Evolutionary conservation across 345 rosid genomes (phyloP).

Genomic region (Raphanus sativus): DNA sequence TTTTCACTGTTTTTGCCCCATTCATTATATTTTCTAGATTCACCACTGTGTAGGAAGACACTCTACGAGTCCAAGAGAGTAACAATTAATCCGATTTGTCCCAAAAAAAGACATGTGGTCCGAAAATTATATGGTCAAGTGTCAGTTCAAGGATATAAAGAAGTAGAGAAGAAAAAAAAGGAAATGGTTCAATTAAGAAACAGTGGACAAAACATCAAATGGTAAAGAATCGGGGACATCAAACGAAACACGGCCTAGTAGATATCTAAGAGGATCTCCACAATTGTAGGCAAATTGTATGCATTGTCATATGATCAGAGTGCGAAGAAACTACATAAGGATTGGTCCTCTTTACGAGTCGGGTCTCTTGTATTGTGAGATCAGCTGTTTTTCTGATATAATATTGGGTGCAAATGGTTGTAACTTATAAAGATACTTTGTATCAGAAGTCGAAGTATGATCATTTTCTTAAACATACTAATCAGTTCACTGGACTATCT

Average conservation of each 20-base stretch:
- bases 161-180: neutral
- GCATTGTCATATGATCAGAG: neutral
- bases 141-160: constrained; percentile 7
- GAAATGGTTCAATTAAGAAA: constrained; percentile 1
- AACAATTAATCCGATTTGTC: neutral
- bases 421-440: neutral
- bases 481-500: neutral
- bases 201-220: constrained; percentile 17
- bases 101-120: constrained; percentile 1
- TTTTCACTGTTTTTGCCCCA: no score
- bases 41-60: neutral
- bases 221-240: constrained; percentile 24
- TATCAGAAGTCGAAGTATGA: no score
- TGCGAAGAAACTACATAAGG: neutral
- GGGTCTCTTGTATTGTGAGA: neutral
- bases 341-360: neutral
- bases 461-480: neutral
- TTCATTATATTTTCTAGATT: no score
- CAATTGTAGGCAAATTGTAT: neutral
- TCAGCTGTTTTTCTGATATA: neutral
- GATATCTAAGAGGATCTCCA: neutral
- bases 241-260: neutral
- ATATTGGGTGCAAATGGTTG: neutral
- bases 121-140: constrained; percentile 12
- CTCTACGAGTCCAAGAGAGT: constrained; percentile 15